Conservation (phyloP, 2,329 filamentous ascomycete genomes). For the Colletotrichum tofieldiae region DNA sequence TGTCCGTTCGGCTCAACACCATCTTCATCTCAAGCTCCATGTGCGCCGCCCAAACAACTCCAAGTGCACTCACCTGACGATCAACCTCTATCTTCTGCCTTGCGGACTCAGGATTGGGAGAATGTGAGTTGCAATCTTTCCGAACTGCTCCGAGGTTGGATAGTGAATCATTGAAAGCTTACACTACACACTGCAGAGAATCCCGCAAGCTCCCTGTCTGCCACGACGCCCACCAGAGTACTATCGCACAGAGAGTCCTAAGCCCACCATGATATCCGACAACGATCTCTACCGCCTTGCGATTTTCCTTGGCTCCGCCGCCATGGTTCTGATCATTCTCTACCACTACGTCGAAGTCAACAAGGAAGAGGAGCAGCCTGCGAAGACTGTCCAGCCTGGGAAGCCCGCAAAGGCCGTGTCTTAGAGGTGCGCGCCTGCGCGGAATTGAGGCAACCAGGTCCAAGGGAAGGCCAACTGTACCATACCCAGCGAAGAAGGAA, state of each 20-base stretch:
- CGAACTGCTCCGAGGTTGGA: too few species aligned
- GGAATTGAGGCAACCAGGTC: background rate
- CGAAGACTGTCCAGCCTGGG: slow-evolving; percentile 21
- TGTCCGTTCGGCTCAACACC: slow-evolving; percentile 37
- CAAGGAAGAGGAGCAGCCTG: slow-evolving; percentile 52
- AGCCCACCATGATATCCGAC: slow-evolving; percentile 91
- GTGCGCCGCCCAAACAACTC: slow-evolving; percentile 14
- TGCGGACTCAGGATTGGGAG: background rate
- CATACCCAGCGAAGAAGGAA: background rate
- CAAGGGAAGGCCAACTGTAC: background rate
- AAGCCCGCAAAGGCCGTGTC: slow-evolving; percentile 36
- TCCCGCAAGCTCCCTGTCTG: slow-evolving; percentile 37
- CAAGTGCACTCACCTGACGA: slow-evolving; percentile 1
- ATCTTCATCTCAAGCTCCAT: slow-evolving; percentile 19
- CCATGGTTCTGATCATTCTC: slow-evolving; percentile 93
- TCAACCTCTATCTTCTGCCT: background rate
- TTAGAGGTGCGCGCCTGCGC: slow-evolving; percentile 8
- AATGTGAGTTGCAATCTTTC: slow-evolving; percentile 6
- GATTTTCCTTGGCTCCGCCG: slow-evolving; percentile 89
- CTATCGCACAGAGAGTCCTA: slow-evolving; percentile 20
- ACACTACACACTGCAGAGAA: slow-evolving; percentile 3
- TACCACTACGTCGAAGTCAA: slow-evolving; percentile 99
- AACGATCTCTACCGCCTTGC: slow-evolving; percentile 90
- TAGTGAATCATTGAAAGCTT: slow-evolving; percentile 3
- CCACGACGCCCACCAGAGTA: slow-evolving; percentile 41